These are phyloP conservation scores for Mucor lusitanicus DNA, from an alignment of 371 early-diverging fungal species.

Conservation along the genomic window DNA sequence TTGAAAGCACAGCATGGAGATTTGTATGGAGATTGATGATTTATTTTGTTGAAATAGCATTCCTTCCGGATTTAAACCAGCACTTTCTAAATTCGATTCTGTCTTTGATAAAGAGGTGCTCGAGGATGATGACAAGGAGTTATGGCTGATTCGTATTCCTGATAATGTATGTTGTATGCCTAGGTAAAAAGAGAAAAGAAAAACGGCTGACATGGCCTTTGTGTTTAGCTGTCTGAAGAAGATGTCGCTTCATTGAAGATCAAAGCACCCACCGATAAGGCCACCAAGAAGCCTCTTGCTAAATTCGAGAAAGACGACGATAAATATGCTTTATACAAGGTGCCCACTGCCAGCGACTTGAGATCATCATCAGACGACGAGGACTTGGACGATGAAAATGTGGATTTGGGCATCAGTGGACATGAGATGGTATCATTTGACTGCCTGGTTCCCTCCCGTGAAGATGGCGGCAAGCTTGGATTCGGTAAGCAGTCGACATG, in stretches of 20 bases:
- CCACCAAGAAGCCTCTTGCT: slow-evolving; percentile 21
- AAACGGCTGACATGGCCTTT: not conserved
- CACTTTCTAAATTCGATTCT: slow-evolving; percentile 22
- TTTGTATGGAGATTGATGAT: not conserved
- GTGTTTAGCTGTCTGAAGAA: slow-evolving; percentile 32
- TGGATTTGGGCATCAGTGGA: slow-evolving; percentile 47
- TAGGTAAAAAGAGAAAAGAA: not conserved
- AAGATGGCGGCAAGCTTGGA: slow-evolving; percentile 33
- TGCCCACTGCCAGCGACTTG: slow-evolving; percentile 20
- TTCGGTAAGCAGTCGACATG: slow-evolving; percentile 24
- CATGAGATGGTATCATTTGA: slow-evolving; percentile 51
- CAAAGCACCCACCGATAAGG: slow-evolving; percentile 19
- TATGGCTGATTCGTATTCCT: slow-evolving; percentile 54
- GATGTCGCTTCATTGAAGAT: slow-evolving; percentile 33
- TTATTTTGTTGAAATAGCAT: not conserved
- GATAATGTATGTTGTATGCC: slow-evolving; percentile 31
- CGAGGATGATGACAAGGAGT: slow-evolving; percentile 46
- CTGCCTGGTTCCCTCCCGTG: slow-evolving; percentile 38
- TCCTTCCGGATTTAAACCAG: slow-evolving; percentile 22
- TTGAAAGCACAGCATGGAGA: not conserved
- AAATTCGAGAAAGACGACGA: slow-evolving; percentile 31
- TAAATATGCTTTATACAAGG: slow-evolving; percentile 37
- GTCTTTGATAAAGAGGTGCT: slow-evolving; percentile 27
- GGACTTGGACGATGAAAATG: slow-evolving; percentile 17
- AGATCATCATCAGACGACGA: slow-evolving; percentile 10